Evolutionary conservation across 2,329 filamentous ascomycete species (phyloP).

Genomic region (Epichloe uncinata): DNA sequence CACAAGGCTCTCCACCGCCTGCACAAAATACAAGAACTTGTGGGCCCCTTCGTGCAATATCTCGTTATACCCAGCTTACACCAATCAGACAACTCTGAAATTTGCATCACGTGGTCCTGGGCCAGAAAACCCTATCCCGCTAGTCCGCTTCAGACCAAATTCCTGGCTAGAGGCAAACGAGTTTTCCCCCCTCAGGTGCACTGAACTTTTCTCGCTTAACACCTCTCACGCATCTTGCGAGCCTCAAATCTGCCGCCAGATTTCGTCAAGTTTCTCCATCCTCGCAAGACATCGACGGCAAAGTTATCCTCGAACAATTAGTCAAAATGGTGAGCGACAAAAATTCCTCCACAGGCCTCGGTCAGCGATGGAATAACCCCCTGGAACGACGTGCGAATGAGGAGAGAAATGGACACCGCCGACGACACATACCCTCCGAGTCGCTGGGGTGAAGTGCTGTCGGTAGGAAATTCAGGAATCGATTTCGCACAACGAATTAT

Average conservation of each 20-base stretch:
- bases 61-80: neutral
- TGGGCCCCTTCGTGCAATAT: neutral
- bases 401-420: neutral
- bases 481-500: neutral
- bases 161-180: slow-evolving; percentile 23
- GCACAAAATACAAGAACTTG: slow-evolving; percentile 7
- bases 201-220: slow-evolving; percentile 37
- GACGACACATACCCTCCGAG: slow-evolving; percentile 10
- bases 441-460: slow-evolving; percentile 9
- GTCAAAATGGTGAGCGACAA: slow-evolving; percentile 55
- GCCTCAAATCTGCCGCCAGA: slow-evolving; percentile 43
- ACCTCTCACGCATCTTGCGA: slow-evolving; percentile 34
- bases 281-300: slow-evolving; percentile 33
- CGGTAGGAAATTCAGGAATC: slow-evolving; percentile 3
- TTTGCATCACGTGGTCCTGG: slow-evolving; percentile 24
- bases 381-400: slow-evolving; percentile 7
- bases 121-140: slow-evolving; percentile 25
- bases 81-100: slow-evolving; percentile 9
- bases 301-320: slow-evolving; percentile 31
- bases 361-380: slow-evolving; percentile 9
- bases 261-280: slow-evolving; percentile 36
- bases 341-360: slow-evolving; percentile 7
- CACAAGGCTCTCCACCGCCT: slow-evolving; percentile 6
- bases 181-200: slow-evolving; percentile 21
- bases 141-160: slow-evolving; percentile 24